Evolutionary conservation across 23 red algal species (phyloP), one percentile per base, ranked within the genome.

Genomic region (Agarophyton chilense): DNA sequence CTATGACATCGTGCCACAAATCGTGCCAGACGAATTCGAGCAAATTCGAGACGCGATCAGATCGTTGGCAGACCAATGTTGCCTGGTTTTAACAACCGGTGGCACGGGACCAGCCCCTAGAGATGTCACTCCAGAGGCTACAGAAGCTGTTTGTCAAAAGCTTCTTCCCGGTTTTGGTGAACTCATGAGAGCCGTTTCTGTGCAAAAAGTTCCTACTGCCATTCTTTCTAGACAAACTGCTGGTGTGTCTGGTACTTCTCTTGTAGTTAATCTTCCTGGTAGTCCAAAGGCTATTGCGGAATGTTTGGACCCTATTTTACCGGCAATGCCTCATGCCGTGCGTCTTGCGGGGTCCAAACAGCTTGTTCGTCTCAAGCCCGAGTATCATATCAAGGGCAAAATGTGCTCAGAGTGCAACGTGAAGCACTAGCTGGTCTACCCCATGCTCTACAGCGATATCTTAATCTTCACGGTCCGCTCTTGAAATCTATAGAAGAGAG

Each of bases 71-170:
- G 28, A 58, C 22, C 50, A 74, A 0, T 92, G 87, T 53, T 90
- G 61, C 32, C 82, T 96, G 3, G 84, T 96, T 6, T 64, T 96
- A 5, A 96, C 94, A 33, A 96, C 94, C 22, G 94, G 94, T 12
- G 94, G 94, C 8, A 96, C 94, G 31, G 94, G 94, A 1, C 94
- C 94, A 24, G 84, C 87, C 0, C 89, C 79, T 32, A 73, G 94
- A 74, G 94, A 96, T 49, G 82, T 92, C 46, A 93, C 94, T 35
- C 94, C 94, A 9, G 94, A 96, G 50, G 94, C 94, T 21, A 96
- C 94, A n/a, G 80, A 74, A 53, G 88, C 84, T 43, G 94, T 92
- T 72, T 92, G 88, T 84, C 61, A 86, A 41, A 96, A 96, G 32
- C 49, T 96, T 4, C 74, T 96, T 60, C 84, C 84, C 11, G 94